Percentiles rank a stretch among this genome's conserved stretches.
Evolutionary conservation across 2,329 filamentous ascomycete genomes (phyloP).

Genomic region (Ceratocystis variospora): DNA sequence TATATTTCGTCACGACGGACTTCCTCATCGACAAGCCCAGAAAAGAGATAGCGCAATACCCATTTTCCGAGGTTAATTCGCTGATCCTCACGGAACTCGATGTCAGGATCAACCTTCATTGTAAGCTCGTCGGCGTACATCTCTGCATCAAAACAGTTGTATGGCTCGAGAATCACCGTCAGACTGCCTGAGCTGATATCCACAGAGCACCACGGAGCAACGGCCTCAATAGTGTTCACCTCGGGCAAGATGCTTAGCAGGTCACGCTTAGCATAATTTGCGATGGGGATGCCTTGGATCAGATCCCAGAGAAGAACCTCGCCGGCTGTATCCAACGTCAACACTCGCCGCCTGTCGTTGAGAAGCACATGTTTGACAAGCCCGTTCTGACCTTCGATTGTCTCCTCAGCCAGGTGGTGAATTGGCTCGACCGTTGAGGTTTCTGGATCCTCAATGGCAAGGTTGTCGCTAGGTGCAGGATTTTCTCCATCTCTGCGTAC

Average conservation of each 20-base stretch:
- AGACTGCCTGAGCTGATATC: constrained; percentile 86
- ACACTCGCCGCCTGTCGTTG: constrained; percentile 75
- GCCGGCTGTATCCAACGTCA: constrained; percentile 88
- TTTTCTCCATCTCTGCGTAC: constrained; percentile 40
- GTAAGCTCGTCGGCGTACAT: constrained; percentile 87
- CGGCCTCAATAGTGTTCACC: constrained; percentile 75
- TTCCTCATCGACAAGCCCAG: constrained; percentile 78
- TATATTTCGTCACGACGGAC: constrained; percentile 65
- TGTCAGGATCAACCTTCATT: constrained; percentile 54
- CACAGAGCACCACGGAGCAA: constrained; percentile 92
- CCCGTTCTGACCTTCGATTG: constrained; percentile 88
- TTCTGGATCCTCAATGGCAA: constrained; percentile 19
- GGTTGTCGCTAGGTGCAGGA: constrained; percentile 34
- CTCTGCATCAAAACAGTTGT: constrained; percentile 94
- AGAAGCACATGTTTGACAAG: constrained; percentile 85
- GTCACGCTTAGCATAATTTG: constrained; percentile 87
- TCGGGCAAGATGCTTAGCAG: constrained; percentile 81
- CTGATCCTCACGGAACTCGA: constrained; percentile 73
- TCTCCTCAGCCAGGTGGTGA: constrained; percentile 56
- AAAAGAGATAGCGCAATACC: constrained; percentile 86
- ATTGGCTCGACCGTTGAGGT: constrained; percentile 42
- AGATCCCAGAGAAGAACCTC: constrained; percentile 94
- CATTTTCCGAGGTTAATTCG: constrained; percentile 95
- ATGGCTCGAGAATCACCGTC: constrained; percentile 81
- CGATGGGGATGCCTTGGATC: constrained; percentile 71